Evolutionary conservation across 306 rosid species (phyloP).

Genomic region (Fragaria nilgerrensis): DNA sequence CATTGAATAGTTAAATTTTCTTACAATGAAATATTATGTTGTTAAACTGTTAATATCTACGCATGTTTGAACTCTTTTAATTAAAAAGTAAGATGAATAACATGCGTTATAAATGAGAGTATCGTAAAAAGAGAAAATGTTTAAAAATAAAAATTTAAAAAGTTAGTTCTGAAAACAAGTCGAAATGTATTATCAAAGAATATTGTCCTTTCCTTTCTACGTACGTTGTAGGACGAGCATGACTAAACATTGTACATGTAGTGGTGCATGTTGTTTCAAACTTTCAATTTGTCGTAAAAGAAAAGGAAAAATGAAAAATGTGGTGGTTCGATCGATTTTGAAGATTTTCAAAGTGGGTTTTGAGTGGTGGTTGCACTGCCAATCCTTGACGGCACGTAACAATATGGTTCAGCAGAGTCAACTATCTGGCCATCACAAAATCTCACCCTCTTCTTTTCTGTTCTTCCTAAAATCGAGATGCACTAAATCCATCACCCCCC

Average conservation of each 20-base stretch:
- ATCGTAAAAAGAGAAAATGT: too few species aligned
- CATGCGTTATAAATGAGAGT: too few species aligned
- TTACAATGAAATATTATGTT: too few species aligned
- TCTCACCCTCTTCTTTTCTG: not conserved
- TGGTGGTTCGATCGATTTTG: not conserved
- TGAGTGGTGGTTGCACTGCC: slow-evolving; percentile 38
- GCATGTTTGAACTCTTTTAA: too few species aligned
- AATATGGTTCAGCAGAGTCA: slow-evolving; percentile 36
- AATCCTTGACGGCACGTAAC: slow-evolving; percentile 66
- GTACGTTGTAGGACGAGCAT: not conserved
- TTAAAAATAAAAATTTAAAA: too few species aligned
- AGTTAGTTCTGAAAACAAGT: not conserved
- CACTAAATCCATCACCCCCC: slow-evolving; percentile 21
- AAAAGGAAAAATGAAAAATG: not conserved
- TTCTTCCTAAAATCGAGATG: not conserved
- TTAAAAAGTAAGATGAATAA: too few species aligned
- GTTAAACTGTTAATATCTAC: too few species aligned
- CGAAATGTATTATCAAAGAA: not conserved
- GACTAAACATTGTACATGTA: not conserved
- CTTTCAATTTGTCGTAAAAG: not conserved
- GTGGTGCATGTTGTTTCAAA: not conserved
- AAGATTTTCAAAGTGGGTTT: not conserved
- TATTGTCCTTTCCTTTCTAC: not conserved
- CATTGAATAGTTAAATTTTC: too few species aligned
- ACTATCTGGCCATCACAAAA: slow-evolving; percentile 24